Evolutionary conservation across 257 asterid genomes (phyloP).

Genomic region (Solanum pinnatisectum): DNA sequence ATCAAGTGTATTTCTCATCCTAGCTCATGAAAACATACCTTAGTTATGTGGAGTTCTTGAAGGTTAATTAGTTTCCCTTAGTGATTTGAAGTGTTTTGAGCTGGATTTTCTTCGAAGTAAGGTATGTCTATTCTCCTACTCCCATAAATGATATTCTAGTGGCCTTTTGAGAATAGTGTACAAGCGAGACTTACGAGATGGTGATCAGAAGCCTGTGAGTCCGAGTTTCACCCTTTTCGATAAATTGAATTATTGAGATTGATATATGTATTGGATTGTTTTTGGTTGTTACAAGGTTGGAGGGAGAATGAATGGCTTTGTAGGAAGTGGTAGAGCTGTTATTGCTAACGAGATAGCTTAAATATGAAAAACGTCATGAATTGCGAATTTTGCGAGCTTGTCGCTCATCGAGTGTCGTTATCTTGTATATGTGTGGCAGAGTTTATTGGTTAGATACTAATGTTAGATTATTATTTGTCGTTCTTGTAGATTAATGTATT

Average conservation of each 20-base stretch:
- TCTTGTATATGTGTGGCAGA: background rate
- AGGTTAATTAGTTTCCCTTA: background rate
- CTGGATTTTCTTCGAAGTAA: background rate
- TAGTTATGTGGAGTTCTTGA: background rate
- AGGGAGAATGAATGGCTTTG: background rate
- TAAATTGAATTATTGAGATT: background rate
- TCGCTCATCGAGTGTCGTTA: background rate
- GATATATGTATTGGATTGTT: background rate
- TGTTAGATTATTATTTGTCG: background rate
- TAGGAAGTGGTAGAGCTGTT: background rate
- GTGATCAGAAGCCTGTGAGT: background rate
- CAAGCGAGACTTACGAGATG: background rate
- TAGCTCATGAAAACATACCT: background rate
- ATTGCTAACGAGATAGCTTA: background rate
- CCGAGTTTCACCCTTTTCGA: background rate
- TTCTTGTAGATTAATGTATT: background rate
- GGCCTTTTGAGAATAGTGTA: background rate
- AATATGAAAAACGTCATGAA: background rate
- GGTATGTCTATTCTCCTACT: background rate
- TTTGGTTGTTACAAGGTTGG: background rate
- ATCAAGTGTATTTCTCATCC: background rate
- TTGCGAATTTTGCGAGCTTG: background rate
- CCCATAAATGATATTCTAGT: background rate
- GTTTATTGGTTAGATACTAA: background rate
- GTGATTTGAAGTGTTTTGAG: background rate